These are phyloP conservation scores for Phaffomyces opuntiae DNA, from an alignment of 805 yeast genomes.

Conservation along the genomic window DNA sequence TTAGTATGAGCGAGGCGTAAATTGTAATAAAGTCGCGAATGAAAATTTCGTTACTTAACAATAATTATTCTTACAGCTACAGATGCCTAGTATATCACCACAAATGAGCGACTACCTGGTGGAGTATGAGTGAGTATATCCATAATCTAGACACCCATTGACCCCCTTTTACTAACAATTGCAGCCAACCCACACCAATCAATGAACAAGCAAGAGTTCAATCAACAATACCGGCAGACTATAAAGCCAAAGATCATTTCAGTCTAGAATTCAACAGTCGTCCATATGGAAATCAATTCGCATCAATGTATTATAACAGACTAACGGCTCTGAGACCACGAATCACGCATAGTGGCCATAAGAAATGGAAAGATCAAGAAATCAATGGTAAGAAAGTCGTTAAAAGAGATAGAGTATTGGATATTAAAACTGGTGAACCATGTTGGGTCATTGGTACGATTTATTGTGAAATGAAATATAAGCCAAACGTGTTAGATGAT, in stretches of 20 bases:
- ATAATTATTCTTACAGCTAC: not conserved
- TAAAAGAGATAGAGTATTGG: constrained; percentile 47
- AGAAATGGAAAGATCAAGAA: constrained; percentile 51
- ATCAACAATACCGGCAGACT: constrained; percentile 5
- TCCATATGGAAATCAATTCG: constrained; percentile 50
- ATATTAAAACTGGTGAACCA: constrained; percentile 51
- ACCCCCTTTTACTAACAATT: not conserved
- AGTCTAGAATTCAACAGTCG: constrained; percentile 27
- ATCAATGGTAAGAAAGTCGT: constrained; percentile 31
- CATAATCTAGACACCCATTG: not conserved
- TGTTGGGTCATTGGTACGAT: constrained; percentile 87
- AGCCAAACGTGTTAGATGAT: constrained; percentile 80
- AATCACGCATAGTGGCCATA: constrained; percentile 36
- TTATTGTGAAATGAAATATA: constrained; percentile 74
- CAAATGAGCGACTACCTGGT: constrained; percentile 5
- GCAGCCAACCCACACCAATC: constrained; percentile 3
- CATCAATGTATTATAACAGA: constrained; percentile 47
- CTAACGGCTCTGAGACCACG: constrained; percentile 40
- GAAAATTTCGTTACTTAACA: not conserved
- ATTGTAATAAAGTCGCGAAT: not conserved
- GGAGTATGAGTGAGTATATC: constrained; percentile 6
- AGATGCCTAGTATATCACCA: constrained; percentile 3
- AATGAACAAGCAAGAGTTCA: not conserved
- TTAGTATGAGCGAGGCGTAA: not conserved
- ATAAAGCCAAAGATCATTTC: constrained; percentile 9